Base-by-base conservation (phyloP, 805 yeast species). In the Ascoidea asiatica region DNA sequence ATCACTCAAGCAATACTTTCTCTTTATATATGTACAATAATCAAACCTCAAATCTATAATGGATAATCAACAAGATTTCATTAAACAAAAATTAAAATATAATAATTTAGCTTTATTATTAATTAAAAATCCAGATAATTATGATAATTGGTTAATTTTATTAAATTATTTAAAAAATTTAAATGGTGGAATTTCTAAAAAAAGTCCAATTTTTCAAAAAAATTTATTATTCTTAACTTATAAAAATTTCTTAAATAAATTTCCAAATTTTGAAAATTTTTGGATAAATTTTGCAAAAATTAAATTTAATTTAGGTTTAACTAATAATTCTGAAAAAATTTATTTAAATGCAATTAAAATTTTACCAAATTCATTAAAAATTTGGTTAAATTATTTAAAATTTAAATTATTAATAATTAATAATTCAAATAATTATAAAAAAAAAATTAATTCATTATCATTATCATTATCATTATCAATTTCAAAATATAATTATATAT, bases 251-350 rank as follows among this genome's bases (percentile, higher is more conserved):
- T 59, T 78, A 15, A 55, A 56, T 1, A 63, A 65, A 41, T 77
- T 59, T 51, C 84, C 85, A 0, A 55, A 61, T 4, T 56, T 70
- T 23, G 75, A 70, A 48, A 72, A 71, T 40, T 74, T 74, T 52
- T 79, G 84, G 84, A 58, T 73, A n/a, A 63, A 69, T 37, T 75
- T 61, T 54, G 80, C 81, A 0, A 53, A 58, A 3, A 61, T 69
- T 65, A 70, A 69, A 50, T 71, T 66, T 50, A 59, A 57, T 29
- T 53, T 73, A 23, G 77, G 76, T 1, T 53, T 64, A 42, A 63
- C 73, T 1, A 59, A 57, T 0, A 45, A 48, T 2, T 67, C 75
- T 2, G 56, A 56, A 1, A 48, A 46, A 1, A 56, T 74, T 1
- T 76, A 62, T 49, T 48, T 59, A 23, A 50, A 60, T n/a, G 68